Conservation (phyloP, 257 asterid species). For the Leonotis leonurus region DNA sequence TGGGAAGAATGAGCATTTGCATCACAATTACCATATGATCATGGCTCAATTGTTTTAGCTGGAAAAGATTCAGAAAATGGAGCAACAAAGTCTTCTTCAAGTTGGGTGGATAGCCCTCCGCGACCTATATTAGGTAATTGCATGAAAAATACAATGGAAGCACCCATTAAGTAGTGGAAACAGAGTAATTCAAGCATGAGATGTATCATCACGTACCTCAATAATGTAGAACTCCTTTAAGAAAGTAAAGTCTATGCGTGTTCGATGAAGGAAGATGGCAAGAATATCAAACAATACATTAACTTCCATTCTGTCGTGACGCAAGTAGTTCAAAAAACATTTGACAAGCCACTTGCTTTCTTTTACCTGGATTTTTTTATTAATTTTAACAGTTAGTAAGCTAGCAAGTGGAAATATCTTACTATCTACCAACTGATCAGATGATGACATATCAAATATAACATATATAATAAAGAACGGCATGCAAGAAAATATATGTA, state of each 20-base stretch:
- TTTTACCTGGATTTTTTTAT: constrained; percentile 65
- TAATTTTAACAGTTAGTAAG: constrained; percentile 9
- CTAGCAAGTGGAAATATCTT: constrained; percentile 4
- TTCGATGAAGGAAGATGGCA: constrained; percentile 75
- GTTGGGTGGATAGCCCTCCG: constrained; percentile 89
- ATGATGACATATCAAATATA: background rate
- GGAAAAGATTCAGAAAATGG: constrained; percentile 86
- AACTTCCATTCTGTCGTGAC: constrained; percentile 84
- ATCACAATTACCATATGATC: constrained; percentile 95
- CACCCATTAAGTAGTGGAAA: constrained; percentile 6
- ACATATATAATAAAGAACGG: background rate
- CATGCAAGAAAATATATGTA: constrained; percentile 1
- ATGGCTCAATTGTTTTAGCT: constrained; percentile 74
- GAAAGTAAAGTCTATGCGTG: constrained; percentile 95
- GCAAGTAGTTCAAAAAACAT: constrained; percentile 87
- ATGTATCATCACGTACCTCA: constrained; percentile 51
- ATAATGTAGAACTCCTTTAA: constrained; percentile 93
- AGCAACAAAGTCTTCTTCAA: constrained; percentile 85
- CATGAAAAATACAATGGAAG: constrained; percentile 11
- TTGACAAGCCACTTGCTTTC: constrained; percentile 99
- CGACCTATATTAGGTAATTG: constrained; percentile 57
- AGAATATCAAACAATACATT: constrained; percentile 88
- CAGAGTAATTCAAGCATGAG: constrained; percentile 2
- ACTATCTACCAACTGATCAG: background rate
- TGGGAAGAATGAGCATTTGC: constrained; percentile 99